These are phyloP conservation scores for Monosporozyma aquatica DNA, from an alignment of 805 yeast genomes.

Conservation along the genomic window DNA sequence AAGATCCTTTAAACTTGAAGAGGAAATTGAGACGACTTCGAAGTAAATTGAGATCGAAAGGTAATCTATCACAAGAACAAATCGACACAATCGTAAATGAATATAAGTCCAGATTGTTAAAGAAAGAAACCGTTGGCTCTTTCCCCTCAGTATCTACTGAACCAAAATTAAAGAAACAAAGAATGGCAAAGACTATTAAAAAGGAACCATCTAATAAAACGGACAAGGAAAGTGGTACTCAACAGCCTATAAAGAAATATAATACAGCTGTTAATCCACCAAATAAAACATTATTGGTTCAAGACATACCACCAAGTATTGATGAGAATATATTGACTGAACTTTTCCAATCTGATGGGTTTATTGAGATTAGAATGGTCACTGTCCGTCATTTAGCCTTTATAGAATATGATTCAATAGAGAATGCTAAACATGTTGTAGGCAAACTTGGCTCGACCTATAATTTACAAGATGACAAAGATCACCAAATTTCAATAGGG, in stretches of 20 bases:
- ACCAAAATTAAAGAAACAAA: background rate
- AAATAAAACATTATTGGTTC: constrained; percentile 58
- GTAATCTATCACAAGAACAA: constrained; percentile 9
- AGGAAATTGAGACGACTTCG: constrained; percentile 23
- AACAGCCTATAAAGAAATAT: constrained; percentile 5
- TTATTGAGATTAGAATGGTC: constrained; percentile 58
- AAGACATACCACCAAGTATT: constrained; percentile 44
- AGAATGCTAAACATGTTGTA: constrained; percentile 34
- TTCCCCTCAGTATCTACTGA: background rate
- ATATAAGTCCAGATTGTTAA: constrained; percentile 1
- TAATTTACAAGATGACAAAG: constrained; percentile 9
- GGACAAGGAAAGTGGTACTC: no score
- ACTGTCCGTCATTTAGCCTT: constrained; percentile 64
- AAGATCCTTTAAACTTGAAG: constrained; percentile 6
- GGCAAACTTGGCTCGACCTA: constrained; percentile 12
- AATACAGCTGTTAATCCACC: constrained; percentile 43
- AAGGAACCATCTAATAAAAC: no score
- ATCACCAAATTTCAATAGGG: constrained; percentile 14
- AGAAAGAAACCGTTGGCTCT: background rate
- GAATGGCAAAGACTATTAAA: background rate
- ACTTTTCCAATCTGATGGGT: constrained; percentile 49
- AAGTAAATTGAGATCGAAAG: constrained; percentile 16
- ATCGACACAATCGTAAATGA: constrained; percentile 7
- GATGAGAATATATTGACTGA: constrained; percentile 35
- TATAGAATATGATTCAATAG: constrained; percentile 60